Evolutionary conservation across 225 moss, liverwort and hornwort species (phyloP).

Genomic region (Bryoerythrophyllum caledonicum): DNA sequence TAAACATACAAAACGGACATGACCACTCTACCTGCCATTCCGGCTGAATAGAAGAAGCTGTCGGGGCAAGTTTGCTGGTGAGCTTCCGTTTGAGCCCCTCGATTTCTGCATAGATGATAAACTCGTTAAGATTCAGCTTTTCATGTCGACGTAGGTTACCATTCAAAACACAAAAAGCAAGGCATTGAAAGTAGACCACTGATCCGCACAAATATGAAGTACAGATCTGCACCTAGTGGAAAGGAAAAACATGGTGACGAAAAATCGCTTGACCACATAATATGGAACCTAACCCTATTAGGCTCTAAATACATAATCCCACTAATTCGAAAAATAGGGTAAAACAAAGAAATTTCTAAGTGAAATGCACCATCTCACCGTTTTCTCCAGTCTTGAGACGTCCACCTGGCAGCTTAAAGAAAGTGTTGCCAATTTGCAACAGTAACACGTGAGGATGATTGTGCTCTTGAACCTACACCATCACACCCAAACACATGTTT

Average conservation of each 20-base stretch:
- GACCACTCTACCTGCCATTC: slow-evolving; percentile 84
- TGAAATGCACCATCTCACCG: slow-evolving; percentile 51
- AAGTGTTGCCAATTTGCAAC: slow-evolving; percentile 97
- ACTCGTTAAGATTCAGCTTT: slow-evolving; percentile 18
- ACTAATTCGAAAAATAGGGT: not conserved
- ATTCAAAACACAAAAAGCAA: slow-evolving; percentile 3
- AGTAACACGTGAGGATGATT: slow-evolving; percentile 96
- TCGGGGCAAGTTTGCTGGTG: slow-evolving; percentile 94
- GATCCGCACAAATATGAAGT: not conserved
- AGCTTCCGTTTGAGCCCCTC: slow-evolving; percentile 97
- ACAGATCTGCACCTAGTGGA: not conserved
- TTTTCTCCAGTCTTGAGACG: slow-evolving; percentile 99
- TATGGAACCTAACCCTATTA: not conserved
- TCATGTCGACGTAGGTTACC: not conserved
- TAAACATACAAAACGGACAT: not conserved
- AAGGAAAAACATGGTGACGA: not conserved
- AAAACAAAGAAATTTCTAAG: not conserved
- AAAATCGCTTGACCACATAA: not conserved
- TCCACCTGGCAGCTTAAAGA: slow-evolving; percentile 98
- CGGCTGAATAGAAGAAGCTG: slow-evolving; percentile 92
- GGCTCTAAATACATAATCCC: not conserved
- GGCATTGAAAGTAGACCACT: slow-evolving; percentile 7
- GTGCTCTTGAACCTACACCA: slow-evolving; percentile 95
- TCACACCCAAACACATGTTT: slow-evolving; percentile 3
- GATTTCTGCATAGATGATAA: slow-evolving; percentile 62